A percentile compares a stretch with the other conserved stretches of the same genome.
Conservation (phyloP, 371 early-diverging fungal species). For the Saksenaea oblongispora region DNA sequence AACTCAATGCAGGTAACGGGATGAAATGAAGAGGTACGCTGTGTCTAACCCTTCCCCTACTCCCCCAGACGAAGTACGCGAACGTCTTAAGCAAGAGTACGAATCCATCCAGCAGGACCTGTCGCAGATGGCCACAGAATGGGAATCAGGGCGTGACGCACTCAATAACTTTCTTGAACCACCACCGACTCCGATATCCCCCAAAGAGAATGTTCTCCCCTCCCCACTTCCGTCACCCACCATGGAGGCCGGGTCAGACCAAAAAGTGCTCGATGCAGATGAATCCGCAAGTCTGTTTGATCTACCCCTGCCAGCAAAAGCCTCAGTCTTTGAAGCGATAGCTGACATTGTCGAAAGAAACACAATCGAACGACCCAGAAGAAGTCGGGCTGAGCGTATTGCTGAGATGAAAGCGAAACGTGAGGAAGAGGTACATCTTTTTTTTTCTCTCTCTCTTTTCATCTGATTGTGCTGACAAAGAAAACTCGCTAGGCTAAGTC, state of each 20-base stretch:
- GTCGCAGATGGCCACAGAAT: conserved; percentile 36
- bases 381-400: conserved; percentile 63
- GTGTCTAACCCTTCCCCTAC: background rate
- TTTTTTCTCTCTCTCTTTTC: background rate
- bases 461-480: no score
- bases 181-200: conserved; percentile 20
- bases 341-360: conserved; percentile 40
- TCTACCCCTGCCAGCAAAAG: conserved; percentile 40
- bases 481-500: conserved; percentile 26
- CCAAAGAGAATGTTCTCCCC: conserved; percentile 11
- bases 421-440: conserved; percentile 45
- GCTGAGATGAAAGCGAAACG: conserved; percentile 52
- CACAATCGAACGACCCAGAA: conserved; percentile 31
- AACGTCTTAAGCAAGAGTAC: conserved; percentile 35
- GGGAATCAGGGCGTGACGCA: conserved; percentile 44
- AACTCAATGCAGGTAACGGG: conserved; percentile 30
- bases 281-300: conserved; percentile 37
- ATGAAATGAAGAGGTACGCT: background rate
- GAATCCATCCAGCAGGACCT: conserved; percentile 41
- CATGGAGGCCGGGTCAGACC: conserved; percentile 2
- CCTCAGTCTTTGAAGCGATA: conserved; percentile 49
- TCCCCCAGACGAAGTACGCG: conserved; percentile 4
- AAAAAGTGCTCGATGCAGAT: conserved; percentile 22
- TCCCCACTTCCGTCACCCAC: conserved; percentile 26
- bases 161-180: conserved; percentile 31